These are phyloP conservation scores for Phaeomoniella chlamydospora DNA, from an alignment of 2,329 filamentous ascomycete genomes.

Conservation along the genomic window DNA sequence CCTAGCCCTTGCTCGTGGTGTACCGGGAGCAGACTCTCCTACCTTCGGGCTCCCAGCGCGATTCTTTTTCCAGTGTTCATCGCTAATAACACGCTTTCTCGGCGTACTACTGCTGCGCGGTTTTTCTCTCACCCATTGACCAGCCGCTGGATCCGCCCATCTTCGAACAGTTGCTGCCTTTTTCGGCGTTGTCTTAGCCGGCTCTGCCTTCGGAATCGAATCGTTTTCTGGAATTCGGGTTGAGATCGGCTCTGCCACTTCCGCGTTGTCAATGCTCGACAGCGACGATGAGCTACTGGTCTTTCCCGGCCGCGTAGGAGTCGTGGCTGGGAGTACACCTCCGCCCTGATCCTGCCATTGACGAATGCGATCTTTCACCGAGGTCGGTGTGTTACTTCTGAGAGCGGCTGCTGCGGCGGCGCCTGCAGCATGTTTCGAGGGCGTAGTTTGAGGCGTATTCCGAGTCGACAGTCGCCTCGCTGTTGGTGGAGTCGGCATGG, in stretches of 20 bases:
- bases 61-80: slow-evolving; percentile 63
- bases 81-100: slow-evolving; percentile 84
- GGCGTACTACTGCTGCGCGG: slow-evolving; percentile 46
- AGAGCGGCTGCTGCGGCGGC: not conserved
- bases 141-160: slow-evolving; percentile 7
- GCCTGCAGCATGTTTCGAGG: not conserved
- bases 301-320: not conserved
- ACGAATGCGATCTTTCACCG: slow-evolving; percentile 61
- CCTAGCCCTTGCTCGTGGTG: slow-evolving; percentile 26
- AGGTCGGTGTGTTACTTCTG: slow-evolving; percentile 1
- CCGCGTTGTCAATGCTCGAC: not conserved
- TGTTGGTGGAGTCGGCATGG: not conserved
- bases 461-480: not conserved
- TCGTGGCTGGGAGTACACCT: slow-evolving; percentile 43
- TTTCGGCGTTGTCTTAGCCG: slow-evolving; percentile 9
- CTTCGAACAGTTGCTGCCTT: not conserved
- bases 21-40: slow-evolving; percentile 20
- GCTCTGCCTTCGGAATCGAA: slow-evolving; percentile 8
- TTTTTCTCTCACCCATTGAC: slow-evolving; percentile 7
- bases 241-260: slow-evolving; percentile 20
- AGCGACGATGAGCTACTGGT: not conserved
- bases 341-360: slow-evolving; percentile 74
- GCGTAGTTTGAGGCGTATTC: not conserved
- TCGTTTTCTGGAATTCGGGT: slow-evolving; percentile 13
- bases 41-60: slow-evolving; percentile 26